Evolutionary conservation across 257 asterid genomes (phyloP).

Genomic region (Nicotiana obtusifolia): DNA sequence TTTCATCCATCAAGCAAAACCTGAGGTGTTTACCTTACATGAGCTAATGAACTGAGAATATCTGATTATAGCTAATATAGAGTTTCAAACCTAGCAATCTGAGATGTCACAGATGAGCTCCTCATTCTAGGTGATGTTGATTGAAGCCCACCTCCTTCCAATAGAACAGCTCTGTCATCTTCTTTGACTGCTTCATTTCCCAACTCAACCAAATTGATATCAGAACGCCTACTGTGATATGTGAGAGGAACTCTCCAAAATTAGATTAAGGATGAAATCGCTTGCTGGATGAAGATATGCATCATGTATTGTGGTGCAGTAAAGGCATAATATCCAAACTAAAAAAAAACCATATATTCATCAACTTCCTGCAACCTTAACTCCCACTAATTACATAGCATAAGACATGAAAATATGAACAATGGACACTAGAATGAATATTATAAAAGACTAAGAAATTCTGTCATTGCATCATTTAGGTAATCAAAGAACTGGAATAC

Average conservation of each 20-base stretch:
- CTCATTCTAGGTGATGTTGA: conserved; percentile 46
- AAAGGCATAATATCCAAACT: not conserved
- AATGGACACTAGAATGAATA: not conserved
- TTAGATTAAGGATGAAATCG: not conserved
- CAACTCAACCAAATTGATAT: conserved; percentile 64
- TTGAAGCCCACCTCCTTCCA: conserved; percentile 77
- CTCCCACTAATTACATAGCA: not conserved
- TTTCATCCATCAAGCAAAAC: conserved; percentile 66
- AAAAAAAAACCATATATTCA: not conserved
- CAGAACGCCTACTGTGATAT: conserved; percentile 56
- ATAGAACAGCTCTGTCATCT: conserved; percentile 65
- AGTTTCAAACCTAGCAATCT: conserved; percentile 47
- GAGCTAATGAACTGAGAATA: conserved; percentile 1
- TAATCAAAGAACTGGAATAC: not conserved
- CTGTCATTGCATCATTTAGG: not conserved
- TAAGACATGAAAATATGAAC: not conserved
- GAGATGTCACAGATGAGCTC: conserved; percentile 56
- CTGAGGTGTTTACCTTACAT: conserved; percentile 33
- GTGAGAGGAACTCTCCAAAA: conserved; percentile 8
- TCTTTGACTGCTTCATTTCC: conserved; percentile 48
- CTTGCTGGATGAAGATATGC: not conserved
- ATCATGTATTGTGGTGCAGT: not conserved
- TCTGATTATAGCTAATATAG: not conserved
- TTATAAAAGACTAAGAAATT: not conserved
- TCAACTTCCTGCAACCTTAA: not conserved